These are phyloP conservation scores for Chytriomyces sp. DNA, from an alignment of 192 early-diverging fungal genomes.

Conservation along the genomic window DNA sequence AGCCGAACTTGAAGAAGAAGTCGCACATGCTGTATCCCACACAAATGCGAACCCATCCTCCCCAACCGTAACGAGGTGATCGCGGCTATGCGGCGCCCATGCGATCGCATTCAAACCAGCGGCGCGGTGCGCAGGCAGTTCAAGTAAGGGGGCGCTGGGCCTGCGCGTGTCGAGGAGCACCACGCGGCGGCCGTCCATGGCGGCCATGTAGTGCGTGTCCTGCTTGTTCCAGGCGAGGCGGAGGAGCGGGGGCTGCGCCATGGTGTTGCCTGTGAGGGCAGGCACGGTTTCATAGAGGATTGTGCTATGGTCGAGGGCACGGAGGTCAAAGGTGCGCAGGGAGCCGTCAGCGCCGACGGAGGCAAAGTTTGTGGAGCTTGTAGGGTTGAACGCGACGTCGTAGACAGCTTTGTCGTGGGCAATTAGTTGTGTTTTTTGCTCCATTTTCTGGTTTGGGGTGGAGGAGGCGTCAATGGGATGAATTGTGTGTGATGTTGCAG, in stretches of 20 bases:
- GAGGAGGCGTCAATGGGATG: background rate
- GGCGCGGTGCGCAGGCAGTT: slow-evolving; percentile 77
- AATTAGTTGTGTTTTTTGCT: slow-evolving; percentile 98
- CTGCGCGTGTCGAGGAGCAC: slow-evolving; percentile 89
- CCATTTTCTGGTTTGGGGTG: slow-evolving; percentile 28
- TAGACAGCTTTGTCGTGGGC: slow-evolving; percentile 98
- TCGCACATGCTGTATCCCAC: background rate
- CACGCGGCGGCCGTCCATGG: slow-evolving; percentile 78
- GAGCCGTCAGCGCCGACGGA: slow-evolving; percentile 98
- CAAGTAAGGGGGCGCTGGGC: slow-evolving; percentile 82
- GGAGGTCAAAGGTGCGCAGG: slow-evolving; percentile 95
- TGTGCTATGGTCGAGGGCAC: slow-evolving; percentile 94
- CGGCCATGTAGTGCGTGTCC: slow-evolving; percentile 88
- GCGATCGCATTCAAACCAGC: slow-evolving; percentile 75
- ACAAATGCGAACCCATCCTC: slow-evolving; percentile 22
- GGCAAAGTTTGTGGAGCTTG: slow-evolving; percentile 38
- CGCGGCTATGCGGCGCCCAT: slow-evolving; percentile 83
- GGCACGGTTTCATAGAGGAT: slow-evolving; percentile 89
- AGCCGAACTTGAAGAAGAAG: slow-evolving; percentile 68
- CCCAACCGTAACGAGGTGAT: slow-evolving; percentile 87
- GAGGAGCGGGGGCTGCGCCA: slow-evolving; percentile 65
- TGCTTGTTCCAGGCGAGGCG: slow-evolving; percentile 87
- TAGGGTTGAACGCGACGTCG: slow-evolving; percentile 94
- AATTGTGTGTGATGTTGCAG: background rate
- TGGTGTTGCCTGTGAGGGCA: slow-evolving; percentile 7